Percentiles rank a stretch among this genome's conserved stretches.
Evolutionary conservation across 2,329 filamentous ascomycete species (phyloP).

Genomic region (Aureobasidium musti): DNA sequence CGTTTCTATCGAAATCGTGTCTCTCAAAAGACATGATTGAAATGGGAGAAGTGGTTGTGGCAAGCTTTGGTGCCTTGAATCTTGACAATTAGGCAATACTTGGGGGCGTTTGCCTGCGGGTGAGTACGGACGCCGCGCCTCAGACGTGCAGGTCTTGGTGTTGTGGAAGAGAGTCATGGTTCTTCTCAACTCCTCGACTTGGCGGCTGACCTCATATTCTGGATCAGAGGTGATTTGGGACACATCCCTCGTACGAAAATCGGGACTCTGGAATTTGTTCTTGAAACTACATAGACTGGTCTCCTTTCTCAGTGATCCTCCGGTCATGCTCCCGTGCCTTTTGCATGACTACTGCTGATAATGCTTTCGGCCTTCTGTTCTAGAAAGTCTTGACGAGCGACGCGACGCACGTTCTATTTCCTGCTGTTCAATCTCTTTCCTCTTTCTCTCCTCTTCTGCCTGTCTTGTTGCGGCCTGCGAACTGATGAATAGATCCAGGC

Average conservation of each 20-base stretch:
- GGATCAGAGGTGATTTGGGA: too few species aligned
- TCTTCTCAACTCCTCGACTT: conserved; percentile 13
- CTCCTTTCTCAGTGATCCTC: too few species aligned
- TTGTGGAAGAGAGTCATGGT: background rate
- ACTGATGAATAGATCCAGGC: background rate
- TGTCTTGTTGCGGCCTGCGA: background rate
- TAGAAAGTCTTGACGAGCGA: too few species aligned
- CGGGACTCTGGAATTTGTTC: too few species aligned
- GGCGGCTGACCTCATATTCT: conserved; percentile 5
- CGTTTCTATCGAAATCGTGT: background rate
- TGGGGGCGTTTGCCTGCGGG: conserved; percentile 7
- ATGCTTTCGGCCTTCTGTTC: too few species aligned
- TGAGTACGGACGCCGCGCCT: background rate
- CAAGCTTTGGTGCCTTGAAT: conserved; percentile 12
- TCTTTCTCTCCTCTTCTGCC: background rate
- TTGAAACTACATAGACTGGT: too few species aligned
- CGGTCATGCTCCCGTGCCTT: too few species aligned
- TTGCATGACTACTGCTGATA: background rate
- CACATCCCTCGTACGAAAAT: too few species aligned
- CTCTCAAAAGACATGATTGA: background rate
- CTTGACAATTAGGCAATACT: conserved; percentile 12
- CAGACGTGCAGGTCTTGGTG: conserved; percentile 11
- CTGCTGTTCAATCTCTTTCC: too few species aligned
- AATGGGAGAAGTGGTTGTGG: background rate
- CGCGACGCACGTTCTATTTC: too few species aligned